Evolutionary conservation across 192 early-diverging fungal species (phyloP), one percentile per base, ranked within the genome.

Genomic region (Cladochytrium replicatum): DNA sequence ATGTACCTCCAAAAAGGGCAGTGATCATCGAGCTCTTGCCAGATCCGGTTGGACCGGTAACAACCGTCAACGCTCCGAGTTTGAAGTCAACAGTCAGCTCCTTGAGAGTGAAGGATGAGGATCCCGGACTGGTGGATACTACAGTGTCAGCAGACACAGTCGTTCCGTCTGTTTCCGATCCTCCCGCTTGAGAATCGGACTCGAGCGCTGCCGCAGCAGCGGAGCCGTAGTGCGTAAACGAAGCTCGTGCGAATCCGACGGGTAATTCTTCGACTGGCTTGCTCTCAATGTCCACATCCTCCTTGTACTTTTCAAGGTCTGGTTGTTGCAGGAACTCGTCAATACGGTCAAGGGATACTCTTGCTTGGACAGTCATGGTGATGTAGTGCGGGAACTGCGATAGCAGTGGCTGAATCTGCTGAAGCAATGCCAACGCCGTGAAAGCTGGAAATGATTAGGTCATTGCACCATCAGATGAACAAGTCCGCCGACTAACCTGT

Each of bases 251-350:
- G 55, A 88, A 88, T 22, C 86, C 86, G 46, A 86, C 71, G 30
- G 57, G 50, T 11, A 58, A 25, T 49, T 57, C 15, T 63, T 55
- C 30, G 46, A 39, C 43, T 48, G 2, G 26, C 51, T 60, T 1
- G 69, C 62, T 2, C 60, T n/a, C n/a, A n/a, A n/a, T n/a, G n/a
- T n/a, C n/a, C n/a, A n/a, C 57, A 6, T 61, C 64, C 28, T 31
- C 42, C 15, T 11, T 34, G 28, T 63, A 57, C 43, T 67, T 38
- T 57, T 77, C 69, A 28, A 88, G 51, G 43, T 91, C 83, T 6
- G 74, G 61, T 53, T 92, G 85, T 5, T 56, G 63, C 30, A 97
- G 66, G 50, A 87, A 97, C 32, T 67, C 64, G 37, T 77, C 76
- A 32, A 97, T 74, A 24, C 82, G 64, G 17, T 38, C 64, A 13